Percentiles rank a stretch among this genome's conserved stretches.
Evolutionary conservation across 2,329 filamentous ascomycete species (phyloP).

Genomic region (Colletotrichum siamense): DNA sequence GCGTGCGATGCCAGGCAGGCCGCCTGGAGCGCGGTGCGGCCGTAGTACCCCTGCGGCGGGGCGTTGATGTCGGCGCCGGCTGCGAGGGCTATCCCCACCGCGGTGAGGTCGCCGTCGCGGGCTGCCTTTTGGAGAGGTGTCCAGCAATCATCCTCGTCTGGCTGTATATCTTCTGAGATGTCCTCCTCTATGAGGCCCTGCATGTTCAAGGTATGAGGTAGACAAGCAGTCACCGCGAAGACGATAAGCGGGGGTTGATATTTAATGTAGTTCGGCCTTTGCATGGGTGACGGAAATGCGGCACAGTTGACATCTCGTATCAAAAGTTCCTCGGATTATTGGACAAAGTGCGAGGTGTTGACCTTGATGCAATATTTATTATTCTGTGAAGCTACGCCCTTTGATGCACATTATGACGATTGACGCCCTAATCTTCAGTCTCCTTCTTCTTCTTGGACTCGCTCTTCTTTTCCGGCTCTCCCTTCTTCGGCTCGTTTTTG

Average conservation of each 20-base stretch:
- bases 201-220: neutral
- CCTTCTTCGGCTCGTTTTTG: slow-evolving; percentile 40
- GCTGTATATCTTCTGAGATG: neutral
- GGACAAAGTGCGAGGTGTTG: neutral
- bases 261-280: neutral
- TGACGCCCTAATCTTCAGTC: neutral
- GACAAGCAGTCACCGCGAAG: neutral
- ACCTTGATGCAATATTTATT: neutral
- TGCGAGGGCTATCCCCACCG: slow-evolving; percentile 29
- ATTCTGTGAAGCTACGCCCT: neutral
- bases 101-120: slow-evolving; percentile 31
- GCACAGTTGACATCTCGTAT: neutral
- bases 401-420: neutral
- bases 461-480: slow-evolving; percentile 30
- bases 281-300: neutral
- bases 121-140: slow-evolving; percentile 39
- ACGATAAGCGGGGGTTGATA: neutral
- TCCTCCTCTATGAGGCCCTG: neutral
- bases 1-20: slow-evolving; percentile 33
- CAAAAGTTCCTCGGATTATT: neutral
- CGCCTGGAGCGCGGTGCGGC: slow-evolving; percentile 41
- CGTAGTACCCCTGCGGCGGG: slow-evolving; percentile 35
- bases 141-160: slow-evolving; percentile 35
- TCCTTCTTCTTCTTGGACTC: slow-evolving; percentile 25
- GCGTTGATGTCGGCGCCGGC: slow-evolving; percentile 35